Conservation (phyloP, 2,329 filamentous ascomycete genomes). For the Venturia effusa region DNA sequence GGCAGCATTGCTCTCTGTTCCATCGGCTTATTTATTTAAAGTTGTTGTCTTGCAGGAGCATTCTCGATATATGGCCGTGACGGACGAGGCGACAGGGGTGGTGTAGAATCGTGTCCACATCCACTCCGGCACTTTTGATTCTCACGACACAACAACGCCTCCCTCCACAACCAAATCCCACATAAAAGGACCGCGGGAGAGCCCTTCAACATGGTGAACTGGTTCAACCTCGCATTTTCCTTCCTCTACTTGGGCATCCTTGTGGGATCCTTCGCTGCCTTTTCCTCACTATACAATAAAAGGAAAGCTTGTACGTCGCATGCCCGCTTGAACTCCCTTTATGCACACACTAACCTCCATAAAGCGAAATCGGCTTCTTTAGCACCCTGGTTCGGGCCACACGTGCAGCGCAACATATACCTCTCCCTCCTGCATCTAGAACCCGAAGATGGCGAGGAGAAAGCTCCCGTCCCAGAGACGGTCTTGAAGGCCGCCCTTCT, state of each 20-base stretch:
- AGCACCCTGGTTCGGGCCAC: slow-evolving; percentile 86
- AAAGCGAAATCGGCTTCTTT: slow-evolving; percentile 62
- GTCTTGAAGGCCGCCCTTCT: slow-evolving; percentile 81
- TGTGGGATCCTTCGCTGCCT: slow-evolving; percentile 77
- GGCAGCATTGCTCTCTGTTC: background rate
- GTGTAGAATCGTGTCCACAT: background rate
- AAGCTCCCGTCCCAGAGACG: slow-evolving; percentile 65
- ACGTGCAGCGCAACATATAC: slow-evolving; percentile 90
- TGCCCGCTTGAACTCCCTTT: slow-evolving; percentile 14
- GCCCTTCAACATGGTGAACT: slow-evolving; percentile 47
- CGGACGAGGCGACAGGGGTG: background rate
- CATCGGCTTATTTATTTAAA: background rate
- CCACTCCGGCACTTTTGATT: background rate
- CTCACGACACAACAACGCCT: background rate
- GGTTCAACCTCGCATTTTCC: slow-evolving; percentile 75
- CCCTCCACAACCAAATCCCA: background rate
- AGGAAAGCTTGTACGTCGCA: slow-evolving; percentile 51
- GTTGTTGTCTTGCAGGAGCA: background rate
- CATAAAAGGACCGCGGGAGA: background rate
- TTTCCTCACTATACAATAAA: slow-evolving; percentile 87
- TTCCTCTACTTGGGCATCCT: slow-evolving; percentile 84
- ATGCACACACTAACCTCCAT: slow-evolving; percentile 14
- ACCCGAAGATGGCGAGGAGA: slow-evolving; percentile 52
- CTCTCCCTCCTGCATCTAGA: slow-evolving; percentile 79
- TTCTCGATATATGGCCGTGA: background rate